These are phyloP conservation scores for Pseudotulostoma volvatum DNA, from an alignment of 495 filamentous ascomycete genomes.

Conservation along the genomic window DNA sequence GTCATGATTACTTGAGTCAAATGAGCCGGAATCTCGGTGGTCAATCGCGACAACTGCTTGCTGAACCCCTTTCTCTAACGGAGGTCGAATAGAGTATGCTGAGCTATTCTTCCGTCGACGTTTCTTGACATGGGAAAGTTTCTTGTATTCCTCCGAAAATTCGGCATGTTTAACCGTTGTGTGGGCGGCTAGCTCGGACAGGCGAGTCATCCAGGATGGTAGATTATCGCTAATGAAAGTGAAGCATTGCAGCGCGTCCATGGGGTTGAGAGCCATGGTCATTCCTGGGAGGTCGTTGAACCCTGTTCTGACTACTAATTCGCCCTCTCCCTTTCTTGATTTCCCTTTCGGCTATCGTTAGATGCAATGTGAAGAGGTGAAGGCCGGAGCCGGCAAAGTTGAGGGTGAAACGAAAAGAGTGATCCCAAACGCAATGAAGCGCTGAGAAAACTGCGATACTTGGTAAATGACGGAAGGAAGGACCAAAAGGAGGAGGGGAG, in stretches of 20 bases:
- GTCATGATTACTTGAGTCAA: constrained; percentile 5
- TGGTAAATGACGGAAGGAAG: too few species aligned
- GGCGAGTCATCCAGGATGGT: constrained; percentile 48
- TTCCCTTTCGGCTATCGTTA: too few species aligned
- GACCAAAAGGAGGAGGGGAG: too few species aligned
- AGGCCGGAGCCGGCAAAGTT: too few species aligned
- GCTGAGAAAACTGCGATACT: too few species aligned
- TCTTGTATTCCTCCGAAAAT: constrained; percentile 32
- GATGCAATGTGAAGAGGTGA: too few species aligned
- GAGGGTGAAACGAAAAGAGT: too few species aligned
- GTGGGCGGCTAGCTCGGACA: constrained; percentile 53
- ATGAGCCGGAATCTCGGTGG: constrained; percentile 1
- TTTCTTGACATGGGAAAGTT: constrained; percentile 7
- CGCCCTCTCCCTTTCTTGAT: too few species aligned
- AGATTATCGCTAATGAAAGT: constrained; percentile 38
- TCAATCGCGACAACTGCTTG: constrained; percentile 10
- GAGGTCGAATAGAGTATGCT: constrained; percentile 32
- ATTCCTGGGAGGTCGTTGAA: too few species aligned
- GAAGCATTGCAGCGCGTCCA: constrained; percentile 50
- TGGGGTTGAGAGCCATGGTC: constrained; percentile 14
- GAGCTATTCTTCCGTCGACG: constrained; percentile 28
- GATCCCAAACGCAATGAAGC: too few species aligned
- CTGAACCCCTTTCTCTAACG: constrained; percentile 9
- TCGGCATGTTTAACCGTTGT: constrained; percentile 54
- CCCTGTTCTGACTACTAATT: too few species aligned